These are phyloP conservation scores for Aureobasidium sp. DNA, from an alignment of 2,329 filamentous ascomycete species.

Conservation along the genomic window DNA sequence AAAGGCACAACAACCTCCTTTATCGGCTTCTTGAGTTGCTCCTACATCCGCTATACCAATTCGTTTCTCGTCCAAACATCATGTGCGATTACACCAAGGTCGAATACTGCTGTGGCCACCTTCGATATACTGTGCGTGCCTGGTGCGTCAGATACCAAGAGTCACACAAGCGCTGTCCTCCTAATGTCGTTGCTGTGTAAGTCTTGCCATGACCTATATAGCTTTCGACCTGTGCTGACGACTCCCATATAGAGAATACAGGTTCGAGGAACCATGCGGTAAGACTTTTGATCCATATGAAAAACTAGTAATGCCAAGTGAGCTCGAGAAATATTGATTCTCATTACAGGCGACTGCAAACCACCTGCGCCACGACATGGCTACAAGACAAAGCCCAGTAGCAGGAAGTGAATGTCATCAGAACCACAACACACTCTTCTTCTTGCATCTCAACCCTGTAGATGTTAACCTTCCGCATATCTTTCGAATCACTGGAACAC, in stretches of 20 bases:
- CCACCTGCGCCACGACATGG: slow-evolving; percentile 8
- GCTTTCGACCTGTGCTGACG: not conserved
- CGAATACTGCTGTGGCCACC: slow-evolving; percentile 50
- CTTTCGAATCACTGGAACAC: not conserved
- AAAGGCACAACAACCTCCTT: not conserved
- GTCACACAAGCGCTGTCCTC: slow-evolving; percentile 49
- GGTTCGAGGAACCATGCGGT: slow-evolving; percentile 44
- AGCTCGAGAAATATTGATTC: not conserved
- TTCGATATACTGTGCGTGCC: slow-evolving; percentile 49
- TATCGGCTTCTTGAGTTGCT: not conserved
- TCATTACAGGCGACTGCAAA: slow-evolving; percentile 16
- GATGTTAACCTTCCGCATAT: not conserved
- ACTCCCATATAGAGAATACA: slow-evolving; percentile 35
- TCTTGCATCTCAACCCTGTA: not conserved
- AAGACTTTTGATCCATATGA: slow-evolving; percentile 12
- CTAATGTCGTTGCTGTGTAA: slow-evolving; percentile 48
- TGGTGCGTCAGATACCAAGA: slow-evolving; percentile 50
- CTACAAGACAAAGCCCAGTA: not conserved
- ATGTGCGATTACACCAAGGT: slow-evolving; percentile 58
- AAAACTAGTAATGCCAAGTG: not conserved
- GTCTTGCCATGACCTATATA: slow-evolving; percentile 11
- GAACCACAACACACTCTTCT: not conserved
- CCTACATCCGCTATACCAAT: not conserved
- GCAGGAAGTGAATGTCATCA: not conserved
- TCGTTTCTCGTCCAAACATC: slow-evolving; percentile 11